These are phyloP conservation scores for Podospora appendiculata DNA, from an alignment of 495 filamentous ascomycete species.

Conservation along the genomic window DNA sequence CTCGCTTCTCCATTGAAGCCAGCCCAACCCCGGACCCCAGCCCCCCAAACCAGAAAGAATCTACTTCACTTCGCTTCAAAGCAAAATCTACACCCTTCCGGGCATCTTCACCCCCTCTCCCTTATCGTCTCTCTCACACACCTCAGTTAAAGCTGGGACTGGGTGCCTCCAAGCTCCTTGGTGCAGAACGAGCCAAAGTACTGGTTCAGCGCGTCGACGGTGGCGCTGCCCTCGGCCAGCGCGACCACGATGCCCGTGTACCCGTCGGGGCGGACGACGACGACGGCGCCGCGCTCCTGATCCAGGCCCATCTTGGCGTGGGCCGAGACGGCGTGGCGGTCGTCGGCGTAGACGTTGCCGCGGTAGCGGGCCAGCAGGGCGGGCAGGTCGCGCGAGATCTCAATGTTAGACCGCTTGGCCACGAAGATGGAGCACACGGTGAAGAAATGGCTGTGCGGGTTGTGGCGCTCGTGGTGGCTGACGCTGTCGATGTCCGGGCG, in stretches of 20 bases:
- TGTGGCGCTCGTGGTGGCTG: conserved; percentile 71
- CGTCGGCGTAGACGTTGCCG: conserved; percentile 81
- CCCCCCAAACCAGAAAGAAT: too few relatives aligned
- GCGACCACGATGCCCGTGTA: conserved; percentile 72
- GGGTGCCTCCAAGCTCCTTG: conserved; percentile 27
- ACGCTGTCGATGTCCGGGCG: conserved; percentile 55
- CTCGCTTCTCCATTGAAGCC: too few relatives aligned
- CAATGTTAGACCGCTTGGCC: conserved; percentile 51
- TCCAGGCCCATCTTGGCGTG: conserved; percentile 84
- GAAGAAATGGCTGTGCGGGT: conserved; percentile 76
- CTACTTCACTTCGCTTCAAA: too few relatives aligned
- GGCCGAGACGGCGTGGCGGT: conserved; percentile 64
- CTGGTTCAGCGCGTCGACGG: conserved; percentile 71
- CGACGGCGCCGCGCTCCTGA: conserved; percentile 63
- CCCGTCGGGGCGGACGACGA: conserved; percentile 79
- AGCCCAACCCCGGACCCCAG: too few relatives aligned
- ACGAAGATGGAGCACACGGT: conserved; percentile 69
- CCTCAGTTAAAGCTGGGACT: conserved; percentile 15
- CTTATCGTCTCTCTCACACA: too few relatives aligned
- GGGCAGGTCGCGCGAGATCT: conserved; percentile 59
- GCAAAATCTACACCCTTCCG: too few relatives aligned
- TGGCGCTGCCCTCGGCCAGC: conserved; percentile 66
- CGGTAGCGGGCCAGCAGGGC: conserved; percentile 62
- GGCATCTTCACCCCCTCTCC: too few relatives aligned
- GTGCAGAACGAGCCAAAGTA: conserved; percentile 67